Percentiles rank a stretch among this genome's conserved stretches.
These are phyloP conservation scores for Boechera retrofracta DNA, from an alignment of 345 rosid genomes.

Conservation along the genomic window DNA sequence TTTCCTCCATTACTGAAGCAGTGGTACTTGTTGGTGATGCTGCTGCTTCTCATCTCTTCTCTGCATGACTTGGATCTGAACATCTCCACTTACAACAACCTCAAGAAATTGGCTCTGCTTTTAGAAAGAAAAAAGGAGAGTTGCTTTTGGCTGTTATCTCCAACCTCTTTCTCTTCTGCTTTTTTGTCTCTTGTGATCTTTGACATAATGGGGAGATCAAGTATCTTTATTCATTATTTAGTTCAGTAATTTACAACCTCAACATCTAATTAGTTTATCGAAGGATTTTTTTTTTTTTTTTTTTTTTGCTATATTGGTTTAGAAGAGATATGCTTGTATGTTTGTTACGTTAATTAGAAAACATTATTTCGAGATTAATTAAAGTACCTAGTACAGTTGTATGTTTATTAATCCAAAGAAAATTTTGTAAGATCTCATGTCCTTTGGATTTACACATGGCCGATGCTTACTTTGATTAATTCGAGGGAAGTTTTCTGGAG, in stretches of 20 bases:
- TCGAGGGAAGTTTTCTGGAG: slow-evolving; percentile 14
- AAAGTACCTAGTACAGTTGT: slow-evolving; percentile 30
- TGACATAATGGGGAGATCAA: slow-evolving; percentile 33
- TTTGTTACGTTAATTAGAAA: not conserved
- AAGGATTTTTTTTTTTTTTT: too few relatives aligned
- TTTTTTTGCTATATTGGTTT: not conserved
- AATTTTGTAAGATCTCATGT: slow-evolving; percentile 38
- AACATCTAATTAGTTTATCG: not conserved
- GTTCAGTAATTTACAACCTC: not conserved
- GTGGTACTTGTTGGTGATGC: slow-evolving; percentile 36
- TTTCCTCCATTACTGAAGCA: slow-evolving; percentile 16
- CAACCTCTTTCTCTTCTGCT: slow-evolving; percentile 54
- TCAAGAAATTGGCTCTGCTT: slow-evolving; percentile 30
- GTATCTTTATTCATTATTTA: not conserved
- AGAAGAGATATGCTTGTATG: slow-evolving; percentile 13
- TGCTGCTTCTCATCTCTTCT: slow-evolving; percentile 40
- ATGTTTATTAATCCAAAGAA: slow-evolving; percentile 39
- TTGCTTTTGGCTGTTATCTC: slow-evolving; percentile 56
- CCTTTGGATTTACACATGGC: slow-evolving; percentile 36
- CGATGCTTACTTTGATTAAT: slow-evolving; percentile 18
- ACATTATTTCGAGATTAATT: not conserved
- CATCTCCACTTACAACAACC: slow-evolving; percentile 33
- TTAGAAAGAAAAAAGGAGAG: slow-evolving; percentile 52
- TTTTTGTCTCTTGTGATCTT: slow-evolving; percentile 47
- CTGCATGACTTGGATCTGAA: slow-evolving; percentile 50